Conservation (phyloP, 2,329 filamentous ascomycete genomes). For the Periconia macrospinosa region DNA sequence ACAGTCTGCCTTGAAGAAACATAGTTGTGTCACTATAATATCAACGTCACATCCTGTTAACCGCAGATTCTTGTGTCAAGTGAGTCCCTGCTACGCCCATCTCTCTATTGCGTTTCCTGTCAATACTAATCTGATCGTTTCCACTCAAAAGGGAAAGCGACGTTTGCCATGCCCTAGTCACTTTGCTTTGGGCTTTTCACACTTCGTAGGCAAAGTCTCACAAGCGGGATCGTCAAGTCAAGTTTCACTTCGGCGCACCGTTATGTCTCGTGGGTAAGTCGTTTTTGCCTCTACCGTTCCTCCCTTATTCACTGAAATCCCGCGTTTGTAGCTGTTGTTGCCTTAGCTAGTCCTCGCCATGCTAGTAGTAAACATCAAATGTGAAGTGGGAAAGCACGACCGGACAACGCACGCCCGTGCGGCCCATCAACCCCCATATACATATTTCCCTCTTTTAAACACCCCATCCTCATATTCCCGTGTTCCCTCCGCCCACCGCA, state of each 20-base stretch:
- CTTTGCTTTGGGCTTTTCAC: neutral
- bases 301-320: neutral
- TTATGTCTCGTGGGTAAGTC: neutral
- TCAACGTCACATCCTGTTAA: neutral
- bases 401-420: neutral
- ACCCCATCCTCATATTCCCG: too few relatives aligned
- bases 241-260: neutral
- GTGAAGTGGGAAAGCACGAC: neutral
- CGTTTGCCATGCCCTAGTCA: neutral
- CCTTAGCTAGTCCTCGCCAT: neutral
- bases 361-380: neutral
- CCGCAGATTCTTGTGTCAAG: neutral
- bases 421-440: neutral
- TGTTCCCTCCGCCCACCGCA: neutral
- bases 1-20: slow-evolving; percentile 3
- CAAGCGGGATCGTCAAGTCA: neutral
- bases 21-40: neutral
- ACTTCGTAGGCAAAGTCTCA: neutral
- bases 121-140: neutral
- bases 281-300: neutral
- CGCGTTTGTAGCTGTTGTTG: neutral
- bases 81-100: neutral
- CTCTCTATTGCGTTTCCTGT: neutral
- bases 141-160: neutral
- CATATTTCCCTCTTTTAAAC: too few relatives aligned